phyloP scores from a whole-genome alignment of 345 rosid species.

The Murraya koenigii region DNA sequence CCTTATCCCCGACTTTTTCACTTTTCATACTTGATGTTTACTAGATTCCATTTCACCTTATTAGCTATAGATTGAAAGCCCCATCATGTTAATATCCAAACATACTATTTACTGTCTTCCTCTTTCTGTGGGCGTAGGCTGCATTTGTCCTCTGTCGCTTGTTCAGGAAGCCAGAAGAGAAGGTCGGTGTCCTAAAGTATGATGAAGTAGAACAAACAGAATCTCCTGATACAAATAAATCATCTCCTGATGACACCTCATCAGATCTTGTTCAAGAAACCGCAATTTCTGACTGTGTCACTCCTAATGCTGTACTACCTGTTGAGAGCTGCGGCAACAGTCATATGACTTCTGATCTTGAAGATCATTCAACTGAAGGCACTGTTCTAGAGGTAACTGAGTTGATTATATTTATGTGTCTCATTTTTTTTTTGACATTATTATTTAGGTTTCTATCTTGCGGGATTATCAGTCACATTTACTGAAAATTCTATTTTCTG shows the following conservation, averaged over 20 bases:
- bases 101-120: background rate
- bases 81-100: no score
- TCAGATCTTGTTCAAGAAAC: conserved; percentile 66
- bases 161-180: conserved; percentile 72
- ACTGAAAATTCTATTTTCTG: background rate
- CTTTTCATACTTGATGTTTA: no score
- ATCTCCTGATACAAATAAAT: conserved; percentile 52
- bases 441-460: background rate
- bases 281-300: conserved; percentile 19
- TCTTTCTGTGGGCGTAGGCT: conserved; percentile 30
- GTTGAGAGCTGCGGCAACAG: conserved; percentile 47
- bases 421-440: background rate
- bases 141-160: conserved; percentile 82
- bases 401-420: background rate
- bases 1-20: no score
- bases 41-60: no score
- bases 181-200: conserved; percentile 33
- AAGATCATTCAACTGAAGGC: conserved; percentile 44
- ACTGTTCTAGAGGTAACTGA: conserved; percentile 40
- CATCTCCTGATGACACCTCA: conserved; percentile 58
- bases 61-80: no score
- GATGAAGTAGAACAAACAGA: conserved; percentile 51
- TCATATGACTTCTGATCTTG: conserved; percentile 47
- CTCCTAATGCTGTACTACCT: conserved; percentile 26
- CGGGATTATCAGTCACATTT: no score